Evolutionary conservation across 257 asterid species (phyloP).

Genomic region (Ophiorrhiza pumila): DNA sequence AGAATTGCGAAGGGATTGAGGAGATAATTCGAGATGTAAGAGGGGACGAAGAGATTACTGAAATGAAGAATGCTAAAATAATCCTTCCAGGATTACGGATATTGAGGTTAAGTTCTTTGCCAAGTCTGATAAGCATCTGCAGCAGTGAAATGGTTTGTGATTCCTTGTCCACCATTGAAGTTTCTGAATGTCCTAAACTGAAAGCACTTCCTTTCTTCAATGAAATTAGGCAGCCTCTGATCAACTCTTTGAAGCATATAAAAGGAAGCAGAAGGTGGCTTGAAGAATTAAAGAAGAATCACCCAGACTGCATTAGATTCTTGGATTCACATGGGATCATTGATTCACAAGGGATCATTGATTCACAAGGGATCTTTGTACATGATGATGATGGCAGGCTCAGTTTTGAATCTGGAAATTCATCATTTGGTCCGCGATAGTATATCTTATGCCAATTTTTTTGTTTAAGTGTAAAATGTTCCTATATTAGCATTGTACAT

Average conservation of each 20-base stretch:
- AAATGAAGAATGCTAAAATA: conserved; percentile 8
- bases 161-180: conserved; percentile 21
- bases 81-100: conserved; percentile 19
- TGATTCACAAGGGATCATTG: background rate
- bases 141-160: conserved; percentile 27
- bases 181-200: conserved; percentile 19
- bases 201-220: conserved; percentile 11
- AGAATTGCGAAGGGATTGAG: conserved; percentile 18
- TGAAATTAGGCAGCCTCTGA: conserved; percentile 15
- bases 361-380: background rate
- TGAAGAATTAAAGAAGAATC: background rate
- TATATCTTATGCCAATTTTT: too few relatives aligned
- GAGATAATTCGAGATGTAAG: conserved; percentile 11
- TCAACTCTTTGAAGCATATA: conserved; percentile 20
- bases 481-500: too few relatives aligned
- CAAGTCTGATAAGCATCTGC: conserved; percentile 21
- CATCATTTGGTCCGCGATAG: conserved; percentile 21
- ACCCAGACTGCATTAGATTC: background rate
- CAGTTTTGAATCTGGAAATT: conserved; percentile 1
- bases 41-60: background rate
- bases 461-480: too few relatives aligned
- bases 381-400: background rate
- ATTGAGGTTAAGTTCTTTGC: conserved; percentile 22
- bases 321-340: background rate
- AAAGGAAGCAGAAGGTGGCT: conserved; percentile 31